Base-by-base conservation (phyloP, 805 yeast genomes). In the Nakazawaea ishiwadae region DNA sequence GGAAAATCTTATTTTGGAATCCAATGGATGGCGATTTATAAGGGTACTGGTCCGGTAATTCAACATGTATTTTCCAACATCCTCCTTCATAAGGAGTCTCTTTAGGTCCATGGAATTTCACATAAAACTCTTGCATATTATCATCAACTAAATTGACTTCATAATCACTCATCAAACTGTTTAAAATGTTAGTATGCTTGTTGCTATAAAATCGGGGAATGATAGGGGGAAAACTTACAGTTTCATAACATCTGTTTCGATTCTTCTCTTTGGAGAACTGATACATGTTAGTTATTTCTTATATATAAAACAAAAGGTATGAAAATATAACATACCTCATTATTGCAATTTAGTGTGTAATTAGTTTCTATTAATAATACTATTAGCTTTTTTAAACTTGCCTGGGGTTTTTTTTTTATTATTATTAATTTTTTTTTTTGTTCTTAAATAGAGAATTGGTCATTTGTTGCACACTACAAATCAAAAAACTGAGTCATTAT, bases 21-120 rank as follows among this genome's bases (percentile, higher is more conserved):
- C 97, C 98, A 48, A 91, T 89, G 12, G 96, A 88, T 5, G 99
- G 99, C 3, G 96, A 85, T 56, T 87, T 91, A 60, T 86, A 88
- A 1, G 99, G 99, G 54, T 91, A 91, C 55, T 86, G 95, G 56
- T 87, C 95, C 2, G 98, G 98, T 44, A 91, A 69, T 56, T 91
- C 97, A 14, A 91, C 97, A 54, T 88, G 88, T 26, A 91, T 69
- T 55, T 81, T 81, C 97, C 98, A 91, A 3, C 73, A 67, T 0
- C 98, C 98, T 1, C 85, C 86, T 51, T 83, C 87, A 59, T 89
- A 91, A 4, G 96, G 95, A 1, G 98, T 77, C 31, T 79, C 89
- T 43, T 68, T 66, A 1, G 99, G 99, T 0, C 98, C 99, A 41
- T 72, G 73, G 59, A 93, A 88, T 42, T 83, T 74, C 33, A 91